Base-by-base conservation (phyloP, 140 eudicot genomes). In the Oenanthe javanica region DNA sequence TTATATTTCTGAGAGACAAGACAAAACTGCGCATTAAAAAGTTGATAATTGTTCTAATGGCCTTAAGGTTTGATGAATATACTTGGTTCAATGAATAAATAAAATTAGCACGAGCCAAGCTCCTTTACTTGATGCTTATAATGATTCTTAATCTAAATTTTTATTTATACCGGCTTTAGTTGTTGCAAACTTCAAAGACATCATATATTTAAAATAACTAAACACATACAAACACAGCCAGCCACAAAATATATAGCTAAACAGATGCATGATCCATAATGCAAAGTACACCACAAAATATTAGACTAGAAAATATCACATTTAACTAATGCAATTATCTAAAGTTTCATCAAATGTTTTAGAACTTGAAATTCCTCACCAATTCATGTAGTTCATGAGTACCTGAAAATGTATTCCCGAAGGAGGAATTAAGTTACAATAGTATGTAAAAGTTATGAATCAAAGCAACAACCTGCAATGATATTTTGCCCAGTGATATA, bases 391-490 rank as follows among this genome's bases (percentile, higher is more conserved):
- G 77, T 73, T 73, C 38, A 72, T n/a, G 77, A 73, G 77, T 45
- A 46, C 40, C 25, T 6, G 51, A 74, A 5, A 21, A 46, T 40
- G 78, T 49, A 23, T 46, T 74, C 31, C 27, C 46, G 40, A 11
- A 18, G 77, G 57, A 74, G 57, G 42, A 74, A 31, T 45, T 74
- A 45, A 74, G 77, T 10, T 74, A 74, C 77, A 74, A 74, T 74
- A 74, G 55, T 74, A 23, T 74, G 59, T 74, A 74, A 74, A n/a
- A 67, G 57, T 46, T 19, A n/a, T n/a, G 40, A 74, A 74, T 74
- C 85, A 84, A 78, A 79, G 67, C 86, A 75, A 87, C 73, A 67
- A 70, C 59, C 72, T 23, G 52, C 31, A 75, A 76, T 69, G 69
- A 72, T 67, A 55, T 18, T 80, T 51, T 14, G 27, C 42, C 47